Evolutionary conservation across 2,329 filamentous ascomycete species (phyloP), one percentile per base, ranked within the genome.

Genomic region (Paracamarosporium sp.): DNA sequence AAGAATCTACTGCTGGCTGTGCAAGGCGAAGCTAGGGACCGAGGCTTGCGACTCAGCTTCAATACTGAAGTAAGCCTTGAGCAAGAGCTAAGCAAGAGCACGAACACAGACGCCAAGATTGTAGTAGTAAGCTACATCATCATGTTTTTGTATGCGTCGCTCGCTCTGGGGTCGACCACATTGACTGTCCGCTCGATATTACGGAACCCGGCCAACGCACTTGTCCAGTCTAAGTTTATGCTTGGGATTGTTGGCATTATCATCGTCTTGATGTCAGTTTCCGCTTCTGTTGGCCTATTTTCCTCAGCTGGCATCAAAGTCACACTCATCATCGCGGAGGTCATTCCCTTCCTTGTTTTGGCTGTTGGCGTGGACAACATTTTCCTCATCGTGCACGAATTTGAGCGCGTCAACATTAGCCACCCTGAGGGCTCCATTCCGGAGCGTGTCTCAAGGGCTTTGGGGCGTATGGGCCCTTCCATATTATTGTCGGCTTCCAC

Each of bases 281-380:
- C 91, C 15, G 92, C 95, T 1, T 97, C 94, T 0, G 94, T 99
- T 52, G 95, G 95, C 0, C 82, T 99, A 40, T 99, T 98, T 72
- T 97, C 95, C 0, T 95, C 92, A 74, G 86, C 88, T 35, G 93
- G 93, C 1, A 86, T 99, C 70, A 97, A 96, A 78, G 95, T 94
- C 13, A 99, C 95, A 0, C 82, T 99, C 64, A 99, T 99, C 70
- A 99, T 99, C 60, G 94, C 96, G 4, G 95, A 99, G 73, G 95
- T 99, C 60, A 99, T 99, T 63, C 95, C 95, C 0, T 99, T 99
- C 77, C 89, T 99, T 63, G 94, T 99, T 9, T 81, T 99, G 20
- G 95, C 95, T 12, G 93, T 99, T 27, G 95, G 95, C 44, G 96
- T 99, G 2, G 95, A 99, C 83, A 99, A 99, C 72, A 98, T 99